Percentiles rank a stretch among this genome's conserved stretches.
phyloP scores from a whole-genome alignment of 177 flowering plant species.

The Telopea speciosissima region DNA sequence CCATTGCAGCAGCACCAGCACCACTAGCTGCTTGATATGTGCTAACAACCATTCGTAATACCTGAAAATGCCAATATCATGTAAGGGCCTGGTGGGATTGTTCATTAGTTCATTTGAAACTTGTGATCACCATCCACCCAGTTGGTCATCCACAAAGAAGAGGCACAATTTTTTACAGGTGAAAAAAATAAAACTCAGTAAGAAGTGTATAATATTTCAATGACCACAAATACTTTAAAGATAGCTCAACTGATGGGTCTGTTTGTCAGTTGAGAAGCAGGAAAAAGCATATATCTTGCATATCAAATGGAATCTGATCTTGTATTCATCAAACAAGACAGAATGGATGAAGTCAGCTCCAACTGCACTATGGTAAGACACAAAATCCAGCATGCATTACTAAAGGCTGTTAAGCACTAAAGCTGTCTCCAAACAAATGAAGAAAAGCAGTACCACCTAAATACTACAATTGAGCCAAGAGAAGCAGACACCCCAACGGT shows the following conservation, averaged over 20 bases:
- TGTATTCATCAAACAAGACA: not conserved
- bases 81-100: not conserved
- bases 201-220: not conserved
- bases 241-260: not conserved
- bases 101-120: not conserved
- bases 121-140: not conserved
- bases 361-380: not conserved
- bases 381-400: not conserved
- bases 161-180: not conserved
- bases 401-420: not conserved
- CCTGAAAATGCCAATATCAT: conserved; percentile 33
- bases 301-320: not conserved
- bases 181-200: not conserved
- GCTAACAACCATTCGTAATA: conserved; percentile 93
- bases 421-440: not conserved
- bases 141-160: not conserved
- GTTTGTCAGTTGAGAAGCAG: not conserved
- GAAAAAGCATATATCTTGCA: not conserved
- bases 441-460: not conserved
- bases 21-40: conserved; percentile 99
- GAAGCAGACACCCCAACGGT: not conserved
- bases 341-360: not conserved
- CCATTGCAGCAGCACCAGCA: conserved; percentile 99
- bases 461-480: not conserved
- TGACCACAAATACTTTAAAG: not conserved